Base-by-base conservation (phyloP, 345 rosid species). In the Linum usitatissimum region DNA sequence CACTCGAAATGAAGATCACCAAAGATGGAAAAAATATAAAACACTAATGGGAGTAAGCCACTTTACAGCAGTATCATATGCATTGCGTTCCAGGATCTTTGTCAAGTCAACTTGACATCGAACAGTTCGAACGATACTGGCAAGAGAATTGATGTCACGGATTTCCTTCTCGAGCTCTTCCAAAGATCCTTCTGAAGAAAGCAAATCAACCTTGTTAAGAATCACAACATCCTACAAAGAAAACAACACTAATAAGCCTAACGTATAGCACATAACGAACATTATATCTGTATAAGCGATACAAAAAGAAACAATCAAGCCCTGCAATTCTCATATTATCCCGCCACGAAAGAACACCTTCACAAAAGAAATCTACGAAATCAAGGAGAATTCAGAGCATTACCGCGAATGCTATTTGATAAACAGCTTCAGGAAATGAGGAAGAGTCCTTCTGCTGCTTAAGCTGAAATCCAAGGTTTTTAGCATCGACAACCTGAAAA, bases 351-450 rank as follows among this genome's bases (percentile, higher is more conserved):
- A 45, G 8, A 7, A 34, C 38, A 34, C 38, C 38, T 7, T 45
- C 7, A 15, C 13, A 15, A 45, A 45, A 45, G 17, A 45, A 45
- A 7, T 7, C 1, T 34, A 34, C 38, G 38, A 45, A 45, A 45
- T 3, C 51, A 45, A 13, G 38, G 38, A 34, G 6, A 5, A 34
- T 5, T 34, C 17, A 12, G 17, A 70, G 55, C 68, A 71, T 65
- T 83, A 92, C 96, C 62, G 98, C 98, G 80, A 87, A 92, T 57
- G 90, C 96, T 57, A 92, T 87, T 61, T 92, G 98, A 75, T 76
- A 85, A 74, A 81, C 84, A 57, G 91, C 96, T 81, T 92, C 98
- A 17, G 98, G 86, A 83, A 85, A 89, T 9, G 91, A 80, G 66
- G 89, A 79, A 36, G 88, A 77, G 61, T 77, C 76, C 48, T 70